Conservation (phyloP, 768 basidiomycete genomes). For the Serendipita sp. region DNA sequence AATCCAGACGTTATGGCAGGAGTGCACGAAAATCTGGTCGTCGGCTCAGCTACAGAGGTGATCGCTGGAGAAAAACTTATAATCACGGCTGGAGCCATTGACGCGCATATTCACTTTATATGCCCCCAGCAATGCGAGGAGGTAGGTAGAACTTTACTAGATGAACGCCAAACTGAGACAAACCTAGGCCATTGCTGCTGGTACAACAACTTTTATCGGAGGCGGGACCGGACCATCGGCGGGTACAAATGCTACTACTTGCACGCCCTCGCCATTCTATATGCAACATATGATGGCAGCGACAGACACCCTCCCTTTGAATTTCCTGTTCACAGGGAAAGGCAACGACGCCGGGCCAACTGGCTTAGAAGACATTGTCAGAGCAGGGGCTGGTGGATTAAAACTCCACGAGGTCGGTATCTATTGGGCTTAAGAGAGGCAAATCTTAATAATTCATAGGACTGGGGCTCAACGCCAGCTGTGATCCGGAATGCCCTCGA, state of each 20-base stretch:
- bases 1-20: constrained; percentile 86
- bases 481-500: constrained; percentile 61
- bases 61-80: constrained; percentile 93
- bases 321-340: constrained; percentile 91
- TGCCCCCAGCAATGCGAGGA: constrained; percentile 86
- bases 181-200: constrained; percentile 23
- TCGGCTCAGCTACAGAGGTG: constrained; percentile 87
- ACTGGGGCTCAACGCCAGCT: constrained; percentile 87
- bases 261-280: constrained; percentile 81
- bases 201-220: constrained; percentile 88
- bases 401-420: constrained; percentile 66
- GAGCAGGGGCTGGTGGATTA: constrained; percentile 72
- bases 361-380: constrained; percentile 65
- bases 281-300: constrained; percentile 83
- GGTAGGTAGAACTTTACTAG: constrained; percentile 38
- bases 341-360: constrained; percentile 74
- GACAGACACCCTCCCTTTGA: constrained; percentile 78
- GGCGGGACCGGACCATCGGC: constrained; percentile 91
- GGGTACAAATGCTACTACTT: constrained; percentile 85
- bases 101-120: constrained; percentile 88
- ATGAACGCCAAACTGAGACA: not conserved
- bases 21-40: constrained; percentile 52
- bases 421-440: not conserved
- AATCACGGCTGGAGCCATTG: constrained; percentile 83
- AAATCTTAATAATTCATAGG: constrained; percentile 20